Evolutionary conservation across 208 protist species (phyloP).

Genomic region (Wallacemonas sp.): DNA sequence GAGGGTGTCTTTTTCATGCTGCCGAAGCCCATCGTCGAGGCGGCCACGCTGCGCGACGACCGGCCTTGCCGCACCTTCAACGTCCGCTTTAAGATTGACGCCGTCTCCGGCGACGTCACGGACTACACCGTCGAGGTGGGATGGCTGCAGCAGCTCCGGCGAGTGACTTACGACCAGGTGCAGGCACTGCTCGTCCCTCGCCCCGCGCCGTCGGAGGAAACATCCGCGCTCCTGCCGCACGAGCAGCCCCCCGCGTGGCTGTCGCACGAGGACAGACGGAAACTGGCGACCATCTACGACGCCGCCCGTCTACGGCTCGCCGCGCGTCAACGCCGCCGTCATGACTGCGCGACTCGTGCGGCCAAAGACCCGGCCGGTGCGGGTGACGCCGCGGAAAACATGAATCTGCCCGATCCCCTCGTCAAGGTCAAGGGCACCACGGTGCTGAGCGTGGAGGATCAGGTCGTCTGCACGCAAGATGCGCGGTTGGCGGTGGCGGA

Average conservation of each 20-base stretch:
- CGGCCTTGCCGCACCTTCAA: constrained; percentile 85
- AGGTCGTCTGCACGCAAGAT: constrained; percentile 76
- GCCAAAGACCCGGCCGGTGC: constrained; percentile 1
- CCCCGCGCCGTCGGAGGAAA: not conserved
- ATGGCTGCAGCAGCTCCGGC: constrained; percentile 71
- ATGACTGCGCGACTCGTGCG: constrained; percentile 6
- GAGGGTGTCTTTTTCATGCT: constrained; percentile 91
- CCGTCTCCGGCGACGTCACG: constrained; percentile 59
- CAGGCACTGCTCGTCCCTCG: constrained; percentile 55
- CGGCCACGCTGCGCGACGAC: constrained; percentile 83
- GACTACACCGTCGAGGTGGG: constrained; percentile 75
- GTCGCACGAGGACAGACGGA: constrained; percentile 29
- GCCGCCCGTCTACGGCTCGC: constrained; percentile 42
- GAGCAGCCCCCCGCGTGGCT: constrained; percentile 50
- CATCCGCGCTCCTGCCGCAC: not conserved
- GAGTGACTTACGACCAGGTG: constrained; percentile 86
- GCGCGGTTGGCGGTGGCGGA: constrained; percentile 82
- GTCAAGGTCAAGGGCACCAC: constrained; percentile 57
- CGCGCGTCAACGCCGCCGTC: constrained; percentile 24
- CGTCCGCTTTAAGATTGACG: constrained; percentile 79
- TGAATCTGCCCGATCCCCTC: constrained; percentile 71
- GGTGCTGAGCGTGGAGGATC: constrained; percentile 69
- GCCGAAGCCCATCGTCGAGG: constrained; percentile 81
- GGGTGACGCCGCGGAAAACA: constrained; percentile 22
- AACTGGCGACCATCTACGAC: constrained; percentile 55